Base-by-base conservation (phyloP, 2,329 filamentous ascomycete genomes). In the Ceratocystis diversiconidia region DNA sequence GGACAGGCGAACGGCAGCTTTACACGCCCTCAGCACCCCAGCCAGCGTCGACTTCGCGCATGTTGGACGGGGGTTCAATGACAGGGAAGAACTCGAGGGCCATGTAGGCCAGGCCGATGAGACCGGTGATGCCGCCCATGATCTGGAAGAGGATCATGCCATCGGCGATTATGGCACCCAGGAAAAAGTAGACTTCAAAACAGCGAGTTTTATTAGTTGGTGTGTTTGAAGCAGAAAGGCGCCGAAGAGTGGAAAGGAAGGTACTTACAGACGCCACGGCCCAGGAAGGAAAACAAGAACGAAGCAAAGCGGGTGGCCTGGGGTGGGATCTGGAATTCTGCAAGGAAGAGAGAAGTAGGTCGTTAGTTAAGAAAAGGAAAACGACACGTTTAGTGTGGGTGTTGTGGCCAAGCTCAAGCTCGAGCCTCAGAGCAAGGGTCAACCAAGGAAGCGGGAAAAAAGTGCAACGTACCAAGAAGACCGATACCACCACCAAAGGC, bases 271-370 rank as follows among this genome's bases (percentile, higher is more conserved):
- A 90, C 81, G 77, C 94, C 94, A 74, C 94, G 91, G 68, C 94
- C 94, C 71, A 97, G 79, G 82, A 99, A 97, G 66, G 90, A 95
- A 81, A 97, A 97, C 77, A 97, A 86, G 81, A 99, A 99, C 10
- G 90, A 95, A 65, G 91, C 92, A 79, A 97, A 96, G 78, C 90
- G 87, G 67, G 91, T 88, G 65, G 96, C 82, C 75, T 96, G 92
- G 67, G 92, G 90, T 17, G 94, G 92, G 71, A 96, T 92, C 77
- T 96, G 88, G 79, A 97, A 95, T 77, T 99, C 94, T 81, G 72
- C 44, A 25, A 25, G 50, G 10, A 25, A 25, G 50, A 28, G 8
- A 41, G 36, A 41, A 15, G 12, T 12, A 15, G 3, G 36, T 12
- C 15, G 50, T 55, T 55, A 55, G 50, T 28, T 15, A 62, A 30